Conservation (phyloP, 73 alveolate species). For the Symbiodinium natans region DNA sequence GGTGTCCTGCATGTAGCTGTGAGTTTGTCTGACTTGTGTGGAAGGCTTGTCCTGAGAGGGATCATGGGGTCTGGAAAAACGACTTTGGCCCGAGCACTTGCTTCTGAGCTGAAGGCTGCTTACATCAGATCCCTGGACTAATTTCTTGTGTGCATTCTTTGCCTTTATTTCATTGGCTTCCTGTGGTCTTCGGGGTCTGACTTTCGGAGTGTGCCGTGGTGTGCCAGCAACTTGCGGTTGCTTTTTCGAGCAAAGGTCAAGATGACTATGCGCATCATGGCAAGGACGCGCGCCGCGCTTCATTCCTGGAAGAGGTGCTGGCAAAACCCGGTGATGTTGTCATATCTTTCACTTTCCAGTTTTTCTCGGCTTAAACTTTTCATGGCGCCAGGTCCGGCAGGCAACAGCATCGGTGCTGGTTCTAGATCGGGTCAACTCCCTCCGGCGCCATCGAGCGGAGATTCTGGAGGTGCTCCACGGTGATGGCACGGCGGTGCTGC, state of each 20-base stretch:
- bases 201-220: too few species aligned
- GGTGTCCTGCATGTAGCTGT: too few species aligned
- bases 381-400: slow-evolving; percentile 10
- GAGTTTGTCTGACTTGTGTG: too few species aligned
- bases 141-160: background rate
- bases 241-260: background rate
- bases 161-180: background rate
- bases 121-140: background rate
- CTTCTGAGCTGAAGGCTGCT: background rate
- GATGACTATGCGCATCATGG: background rate
- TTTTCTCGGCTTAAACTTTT: background rate
- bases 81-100: background rate
- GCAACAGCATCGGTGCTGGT: background rate
- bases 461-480: background rate
- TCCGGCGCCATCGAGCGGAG: background rate
- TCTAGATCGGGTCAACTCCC: background rate
- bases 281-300: background rate
- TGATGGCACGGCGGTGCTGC: background rate
- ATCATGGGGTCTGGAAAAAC: slow-evolving; percentile 1
- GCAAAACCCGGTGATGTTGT: background rate
- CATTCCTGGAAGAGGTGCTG: background rate
- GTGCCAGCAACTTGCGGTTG: too few species aligned
- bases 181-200: too few species aligned
- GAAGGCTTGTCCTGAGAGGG: background rate
- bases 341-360: too few species aligned